Conservation (phyloP, 2,329 filamentous ascomycete species). For the Lasiodiplodia sp. region DNA sequence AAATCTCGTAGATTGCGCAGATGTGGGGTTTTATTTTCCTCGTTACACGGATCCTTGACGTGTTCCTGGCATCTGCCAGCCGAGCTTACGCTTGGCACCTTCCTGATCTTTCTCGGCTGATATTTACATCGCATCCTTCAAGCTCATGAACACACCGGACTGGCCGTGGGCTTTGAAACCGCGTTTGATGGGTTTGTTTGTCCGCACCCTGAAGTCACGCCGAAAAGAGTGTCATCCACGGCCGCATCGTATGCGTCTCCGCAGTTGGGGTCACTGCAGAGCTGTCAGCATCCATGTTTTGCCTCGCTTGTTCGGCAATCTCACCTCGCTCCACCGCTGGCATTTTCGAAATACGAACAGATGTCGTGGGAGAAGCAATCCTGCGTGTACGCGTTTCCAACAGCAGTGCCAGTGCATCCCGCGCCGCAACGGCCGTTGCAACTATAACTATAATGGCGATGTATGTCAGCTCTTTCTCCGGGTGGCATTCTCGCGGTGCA, state of each 20-base stretch:
- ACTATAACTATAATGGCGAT: conserved; percentile 50
- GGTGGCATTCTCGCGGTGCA: neutral
- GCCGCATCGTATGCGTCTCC: conserved; percentile 55
- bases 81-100: conserved; percentile 3
- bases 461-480: neutral
- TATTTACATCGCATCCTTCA: neutral
- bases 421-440: conserved; percentile 60
- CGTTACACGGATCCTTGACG: neutral
- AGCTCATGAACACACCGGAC: conserved; percentile 17
- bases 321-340: conserved; percentile 56
- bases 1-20: neutral
- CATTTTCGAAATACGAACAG: conserved; percentile 60
- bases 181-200: conserved; percentile 41
- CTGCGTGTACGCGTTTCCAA: conserved; percentile 60
- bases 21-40: conserved; percentile 4
- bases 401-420: conserved; percentile 52
- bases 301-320: neutral
- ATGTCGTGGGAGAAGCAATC: conserved; percentile 61
- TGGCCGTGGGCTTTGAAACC: conserved; percentile 34
- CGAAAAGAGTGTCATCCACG: conserved; percentile 53
- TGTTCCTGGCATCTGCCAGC: neutral
- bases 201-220: conserved; percentile 42
- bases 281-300: neutral
- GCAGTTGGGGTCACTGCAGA: conserved; percentile 56
- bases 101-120: neutral